Evolutionary conservation across 192 early-diverging fungal species (phyloP).

Genomic region (Gaertneriomyces sp.): DNA sequence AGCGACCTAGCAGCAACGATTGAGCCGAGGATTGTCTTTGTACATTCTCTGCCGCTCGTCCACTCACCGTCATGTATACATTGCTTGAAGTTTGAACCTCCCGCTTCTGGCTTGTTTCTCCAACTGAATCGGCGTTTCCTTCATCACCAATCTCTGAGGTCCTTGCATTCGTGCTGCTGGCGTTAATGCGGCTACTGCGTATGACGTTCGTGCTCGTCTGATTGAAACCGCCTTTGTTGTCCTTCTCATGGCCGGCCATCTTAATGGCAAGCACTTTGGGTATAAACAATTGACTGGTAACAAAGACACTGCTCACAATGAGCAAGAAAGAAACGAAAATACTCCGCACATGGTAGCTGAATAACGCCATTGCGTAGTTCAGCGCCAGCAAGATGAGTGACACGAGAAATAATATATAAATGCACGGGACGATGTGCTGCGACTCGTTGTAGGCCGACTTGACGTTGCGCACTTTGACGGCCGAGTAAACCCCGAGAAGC

Average conservation of each 20-base stretch:
- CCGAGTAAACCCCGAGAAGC: conserved; percentile 8
- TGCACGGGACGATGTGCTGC: conserved; percentile 13
- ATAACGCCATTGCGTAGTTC: conserved; percentile 14
- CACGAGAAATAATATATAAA: conserved; percentile 11
- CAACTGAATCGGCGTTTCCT: neutral
- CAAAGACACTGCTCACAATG: conserved; percentile 8
- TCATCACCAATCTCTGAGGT: neutral
- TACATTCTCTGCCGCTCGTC: neutral
- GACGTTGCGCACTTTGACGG: conserved; percentile 14
- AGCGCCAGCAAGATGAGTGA: conserved; percentile 10
- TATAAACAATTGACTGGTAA: conserved; percentile 4
- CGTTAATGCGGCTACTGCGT: neutral
- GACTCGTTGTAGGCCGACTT: conserved; percentile 19
- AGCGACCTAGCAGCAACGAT: neutral
- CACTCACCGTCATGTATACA: neutral
- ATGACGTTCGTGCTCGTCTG: neutral
- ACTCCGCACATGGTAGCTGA: conserved; percentile 11
- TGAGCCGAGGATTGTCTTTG: neutral
- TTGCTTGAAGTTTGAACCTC: conserved; percentile 1
- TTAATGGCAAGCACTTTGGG: conserved; percentile 7
- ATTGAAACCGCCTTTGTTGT: neutral
- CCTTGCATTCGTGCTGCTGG: neutral
- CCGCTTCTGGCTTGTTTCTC: neutral
- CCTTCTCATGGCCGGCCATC: neutral
- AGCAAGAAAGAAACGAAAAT: conserved; percentile 15